phyloP scores from a whole-genome alignment of 2,329 filamentous ascomycete species.

The Mycogone perniciosa region DNA sequence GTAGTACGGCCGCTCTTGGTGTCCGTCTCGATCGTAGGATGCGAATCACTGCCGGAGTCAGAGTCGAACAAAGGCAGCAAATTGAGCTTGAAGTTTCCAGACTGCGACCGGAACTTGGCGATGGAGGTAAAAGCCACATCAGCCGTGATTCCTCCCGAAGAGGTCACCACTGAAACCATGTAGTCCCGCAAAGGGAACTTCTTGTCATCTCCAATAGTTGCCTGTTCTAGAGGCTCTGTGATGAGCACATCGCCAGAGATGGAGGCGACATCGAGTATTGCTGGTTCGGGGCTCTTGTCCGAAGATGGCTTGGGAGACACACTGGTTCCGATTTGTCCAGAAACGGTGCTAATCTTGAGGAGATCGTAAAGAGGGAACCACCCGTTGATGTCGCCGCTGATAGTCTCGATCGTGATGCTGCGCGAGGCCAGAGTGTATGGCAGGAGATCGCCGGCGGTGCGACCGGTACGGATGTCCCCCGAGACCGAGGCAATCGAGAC shows the following conservation, averaged over 20 bases:
- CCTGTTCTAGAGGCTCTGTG: conserved; percentile 32
- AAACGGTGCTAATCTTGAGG: conserved; percentile 38
- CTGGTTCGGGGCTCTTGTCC: conserved; percentile 29
- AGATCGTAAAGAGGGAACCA: conserved; percentile 46
- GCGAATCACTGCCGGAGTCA: conserved; percentile 1
- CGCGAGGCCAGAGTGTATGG: conserved; percentile 39
- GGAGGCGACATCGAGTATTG: conserved; percentile 35
- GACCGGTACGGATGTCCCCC: conserved; percentile 33
- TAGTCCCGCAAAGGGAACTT: conserved; percentile 42
- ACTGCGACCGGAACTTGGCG: conserved; percentile 32
- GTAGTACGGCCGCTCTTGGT: conserved; percentile 38
- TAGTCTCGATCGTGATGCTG: conserved; percentile 35
- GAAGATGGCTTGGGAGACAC: conserved; percentile 37
- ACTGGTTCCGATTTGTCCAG: conserved; percentile 36
- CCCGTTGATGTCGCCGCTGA: conserved; percentile 39
- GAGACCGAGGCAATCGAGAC: conserved; percentile 30
- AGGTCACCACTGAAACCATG: conserved; percentile 36
- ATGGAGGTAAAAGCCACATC: conserved; percentile 34
- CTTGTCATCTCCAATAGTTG: conserved; percentile 14
- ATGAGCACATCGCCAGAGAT: conserved; percentile 39
- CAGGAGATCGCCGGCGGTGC: conserved; percentile 20
- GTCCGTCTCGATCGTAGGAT: conserved; percentile 32
- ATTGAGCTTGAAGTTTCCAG: conserved; percentile 34
- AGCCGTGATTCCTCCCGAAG: conserved; percentile 38
- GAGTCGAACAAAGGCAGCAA: conserved; percentile 39